These are phyloP conservation scores for Chloranthus sessilifolius DNA, from an alignment of 164 flowering plant species.

Conservation along the genomic window DNA sequence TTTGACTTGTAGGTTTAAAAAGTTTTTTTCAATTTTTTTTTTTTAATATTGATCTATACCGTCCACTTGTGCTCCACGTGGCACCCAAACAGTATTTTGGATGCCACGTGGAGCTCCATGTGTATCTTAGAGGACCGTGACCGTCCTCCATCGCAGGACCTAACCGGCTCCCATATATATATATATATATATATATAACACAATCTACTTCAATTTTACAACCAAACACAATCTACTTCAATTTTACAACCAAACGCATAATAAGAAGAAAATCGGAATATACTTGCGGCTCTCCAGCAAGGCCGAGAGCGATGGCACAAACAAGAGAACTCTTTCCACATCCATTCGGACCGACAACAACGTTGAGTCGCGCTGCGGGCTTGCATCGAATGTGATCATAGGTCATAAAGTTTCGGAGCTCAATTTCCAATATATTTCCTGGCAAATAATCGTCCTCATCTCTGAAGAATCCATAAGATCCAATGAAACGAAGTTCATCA, in stretches of 20 bases:
- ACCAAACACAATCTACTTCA: not conserved
- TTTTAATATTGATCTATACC: too few relatives aligned
- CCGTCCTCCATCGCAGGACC: too few relatives aligned
- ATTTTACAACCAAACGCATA: not conserved
- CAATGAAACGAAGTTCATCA: not conserved
- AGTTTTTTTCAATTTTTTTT: too few relatives aligned
- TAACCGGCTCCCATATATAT: too few relatives aligned
- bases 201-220: too few relatives aligned
- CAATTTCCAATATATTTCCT: conserved; percentile 79
- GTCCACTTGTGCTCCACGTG: too few relatives aligned
- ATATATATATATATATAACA: too few relatives aligned
- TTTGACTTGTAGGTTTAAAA: too few relatives aligned
- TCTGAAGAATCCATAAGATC: conserved; percentile 27
- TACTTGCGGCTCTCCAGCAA: conserved; percentile 98
- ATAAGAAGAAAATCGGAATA: too few relatives aligned
- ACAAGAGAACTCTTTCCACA: conserved; percentile 95
- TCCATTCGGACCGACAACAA: conserved; percentile 95
- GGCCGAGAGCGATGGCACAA: conserved; percentile 95
- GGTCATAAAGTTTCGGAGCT: conserved; percentile 86
- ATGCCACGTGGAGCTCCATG: too few relatives aligned
- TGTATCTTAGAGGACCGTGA: too few relatives aligned
- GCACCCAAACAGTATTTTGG: too few relatives aligned
- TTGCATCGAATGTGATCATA: conserved; percentile 53
- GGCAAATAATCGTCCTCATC: conserved; percentile 83
- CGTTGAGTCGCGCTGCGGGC: conserved; percentile 80